A percentile compares a stretch with the other conserved stretches of the same genome.
Conservation (phyloP, 805 yeast species). For the Nematodospora valgi region DNA sequence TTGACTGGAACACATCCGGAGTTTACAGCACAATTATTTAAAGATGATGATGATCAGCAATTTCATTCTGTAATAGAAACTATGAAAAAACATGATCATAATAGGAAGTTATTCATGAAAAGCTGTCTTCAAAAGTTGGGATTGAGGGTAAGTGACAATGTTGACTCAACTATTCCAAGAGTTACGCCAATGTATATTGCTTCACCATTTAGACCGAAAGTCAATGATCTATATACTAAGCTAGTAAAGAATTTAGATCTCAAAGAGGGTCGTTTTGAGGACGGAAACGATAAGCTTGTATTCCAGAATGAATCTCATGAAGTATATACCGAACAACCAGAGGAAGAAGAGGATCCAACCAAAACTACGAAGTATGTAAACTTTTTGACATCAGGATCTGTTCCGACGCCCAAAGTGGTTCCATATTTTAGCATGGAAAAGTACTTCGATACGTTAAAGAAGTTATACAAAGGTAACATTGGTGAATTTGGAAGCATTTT, state of each 20-base stretch:
- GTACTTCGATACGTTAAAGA: conserved; percentile 48
- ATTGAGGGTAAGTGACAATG: conserved; percentile 57
- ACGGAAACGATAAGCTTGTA: conserved; percentile 55
- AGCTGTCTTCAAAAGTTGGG: conserved; percentile 59
- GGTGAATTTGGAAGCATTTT: conserved; percentile 58
- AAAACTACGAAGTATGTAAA: conserved; percentile 45
- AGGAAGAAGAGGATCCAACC: conserved; percentile 45
- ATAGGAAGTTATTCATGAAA: conserved; percentile 55
- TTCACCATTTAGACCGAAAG: conserved; percentile 32
- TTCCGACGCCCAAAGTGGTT: conserved; percentile 48
- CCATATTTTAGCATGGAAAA: conserved; percentile 67
- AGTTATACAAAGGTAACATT: conserved; percentile 15
- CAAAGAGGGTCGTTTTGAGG: conserved; percentile 36
- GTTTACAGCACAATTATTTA: conserved; percentile 54
- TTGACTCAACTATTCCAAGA: conserved; percentile 51
- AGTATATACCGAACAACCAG: conserved; percentile 13
- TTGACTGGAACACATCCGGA: conserved; percentile 91
- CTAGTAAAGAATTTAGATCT: conserved; percentile 35
- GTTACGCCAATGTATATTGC: conserved; percentile 64
- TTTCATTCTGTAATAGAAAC: conserved; percentile 20
- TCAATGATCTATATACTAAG: conserved; percentile 33
- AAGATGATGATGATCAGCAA: conserved; percentile 21
- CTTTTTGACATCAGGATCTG: conserved; percentile 42
- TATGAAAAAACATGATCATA: conserved; percentile 41
- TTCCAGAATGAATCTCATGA: conserved; percentile 39